phyloP scores from a whole-genome alignment of 202 grass and related monocot genomes.

The Bolboschoenoplectus hybrid region DNA sequence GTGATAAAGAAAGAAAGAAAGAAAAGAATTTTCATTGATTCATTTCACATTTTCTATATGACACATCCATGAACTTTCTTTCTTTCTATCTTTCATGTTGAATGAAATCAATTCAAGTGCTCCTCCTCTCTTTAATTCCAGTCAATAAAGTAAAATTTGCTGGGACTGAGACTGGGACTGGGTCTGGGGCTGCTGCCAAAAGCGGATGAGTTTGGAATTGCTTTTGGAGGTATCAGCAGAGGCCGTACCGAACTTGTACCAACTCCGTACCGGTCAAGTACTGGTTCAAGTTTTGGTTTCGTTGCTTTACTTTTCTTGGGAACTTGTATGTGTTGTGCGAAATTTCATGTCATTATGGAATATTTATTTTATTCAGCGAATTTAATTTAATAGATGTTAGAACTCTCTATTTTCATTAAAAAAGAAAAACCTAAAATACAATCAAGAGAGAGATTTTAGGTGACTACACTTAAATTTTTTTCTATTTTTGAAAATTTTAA shows the following conservation, averaged over 20 bases:
- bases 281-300: not conserved
- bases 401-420: no score
- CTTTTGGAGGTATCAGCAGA: not conserved
- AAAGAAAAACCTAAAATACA: no score
- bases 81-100: not conserved
- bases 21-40: not conserved
- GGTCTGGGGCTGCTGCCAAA: constrained; percentile 16
- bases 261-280: not conserved
- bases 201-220: not conserved
- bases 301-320: not conserved
- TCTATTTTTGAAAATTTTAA: no score
- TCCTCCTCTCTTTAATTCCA: not conserved
- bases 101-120: not conserved
- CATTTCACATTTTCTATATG: not conserved
- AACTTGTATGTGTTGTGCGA: not conserved
- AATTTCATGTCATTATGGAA: no score
- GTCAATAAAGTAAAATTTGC: constrained; percentile 27
- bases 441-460: no score
- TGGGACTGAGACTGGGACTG: constrained; percentile 23
- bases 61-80: constrained; percentile 5
- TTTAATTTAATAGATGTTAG: no score
- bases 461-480: no score
- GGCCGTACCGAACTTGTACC: constrained; percentile 2
- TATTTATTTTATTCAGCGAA: no score
- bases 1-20: no score